These are phyloP conservation scores for Xylariaceae sp. DNA, from an alignment of 2,329 filamentous ascomycete genomes.

Conservation along the genomic window DNA sequence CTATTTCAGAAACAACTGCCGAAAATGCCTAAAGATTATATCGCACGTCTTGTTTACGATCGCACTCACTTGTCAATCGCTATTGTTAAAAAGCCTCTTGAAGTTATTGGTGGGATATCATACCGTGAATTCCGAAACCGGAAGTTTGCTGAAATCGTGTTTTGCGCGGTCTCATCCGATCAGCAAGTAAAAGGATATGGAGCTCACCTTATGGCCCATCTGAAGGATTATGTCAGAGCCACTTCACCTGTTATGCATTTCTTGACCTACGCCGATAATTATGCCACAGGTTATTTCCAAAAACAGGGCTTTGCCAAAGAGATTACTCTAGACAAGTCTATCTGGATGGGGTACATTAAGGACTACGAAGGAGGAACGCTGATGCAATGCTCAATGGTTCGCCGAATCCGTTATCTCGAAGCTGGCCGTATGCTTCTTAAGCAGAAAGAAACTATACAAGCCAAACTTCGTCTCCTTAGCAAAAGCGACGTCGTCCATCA, in stretches of 20 bases:
- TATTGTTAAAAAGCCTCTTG: constrained; percentile 94
- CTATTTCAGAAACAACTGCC: constrained; percentile 98
- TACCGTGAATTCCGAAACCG: constrained; percentile 93
- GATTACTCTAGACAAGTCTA: constrained; percentile 85
- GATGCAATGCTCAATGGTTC: constrained; percentile 99
- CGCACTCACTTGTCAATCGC: constrained; percentile 95
- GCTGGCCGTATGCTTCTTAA: constrained; percentile 92
- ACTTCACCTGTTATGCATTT: constrained; percentile 99
- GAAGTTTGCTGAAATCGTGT: constrained; percentile 96
- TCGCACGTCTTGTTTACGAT: constrained; percentile 96
- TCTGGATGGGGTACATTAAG: constrained; percentile 99
- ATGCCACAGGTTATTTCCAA: constrained; percentile 98
- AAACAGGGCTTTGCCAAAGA: constrained; percentile 99
- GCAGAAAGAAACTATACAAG: constrained; percentile 93
- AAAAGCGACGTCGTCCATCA: constrained; percentile 87
- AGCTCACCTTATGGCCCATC: constrained; percentile 95
- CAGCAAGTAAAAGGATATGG: constrained; percentile 99
- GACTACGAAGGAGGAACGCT: constrained; percentile 99
- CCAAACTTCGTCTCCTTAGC: constrained; percentile 91
- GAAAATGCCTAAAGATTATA: constrained; percentile 99
- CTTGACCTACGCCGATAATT: constrained; percentile 97
- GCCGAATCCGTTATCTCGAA: constrained; percentile 92
- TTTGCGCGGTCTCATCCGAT: constrained; percentile 96
- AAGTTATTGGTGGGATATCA: constrained; percentile 96
- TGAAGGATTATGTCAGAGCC: constrained; percentile 98